Evolutionary conservation across 202 grass and related monocot genomes (phyloP), one percentile per base, ranked within the genome.

Genomic region (Zizania palustris): DNA sequence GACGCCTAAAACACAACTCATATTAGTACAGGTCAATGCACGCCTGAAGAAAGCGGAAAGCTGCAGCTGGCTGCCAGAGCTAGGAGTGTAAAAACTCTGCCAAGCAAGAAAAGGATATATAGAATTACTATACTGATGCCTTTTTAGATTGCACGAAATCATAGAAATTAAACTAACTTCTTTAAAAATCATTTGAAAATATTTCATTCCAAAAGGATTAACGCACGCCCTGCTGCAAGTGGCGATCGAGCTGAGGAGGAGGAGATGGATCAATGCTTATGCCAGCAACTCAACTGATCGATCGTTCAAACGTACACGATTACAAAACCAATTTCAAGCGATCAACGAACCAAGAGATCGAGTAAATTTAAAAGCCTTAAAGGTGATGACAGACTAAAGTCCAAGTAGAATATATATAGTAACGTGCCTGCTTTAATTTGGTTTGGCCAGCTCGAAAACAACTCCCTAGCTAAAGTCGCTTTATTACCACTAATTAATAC

Each of bases 371-470:
- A 64, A 80, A 9, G 28, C 28, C 28, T 28, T 28, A 28, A 28
- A 28, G 28, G 53, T n/a, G 14, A n/a, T n/a, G n/a, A n/a, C n/a
- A n/a, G n/a, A 14, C 45, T 40, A n/a, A 11, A 61, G 5, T 65
- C 2, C 1, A 18, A 3, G 45, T 19, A 53, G 18, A 21, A 45
- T 53, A 19, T 41, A 45, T 53, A 19, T 41, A 18, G 20, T 39
- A 45, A 46, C 77, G 56, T 75, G 54, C 54, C 54, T 11, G 54
- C 83, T 85, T 79, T 83, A n/a, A n/a, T n/a, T n/a, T 28, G 44
- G 63, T 55, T 69, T 62, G 61, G 36, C 55, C 64, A 81, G 77
- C 84, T 86, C 19, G 48, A 73, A 73, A 71, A 66, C 60, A 38
- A 28, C 79, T n/a, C n/a, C n/a, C n/a, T 38, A 21, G 45, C 45